These are phyloP conservation scores for Mycena maculata DNA, from an alignment of 768 basidiomycete species.

Conservation along the genomic window DNA sequence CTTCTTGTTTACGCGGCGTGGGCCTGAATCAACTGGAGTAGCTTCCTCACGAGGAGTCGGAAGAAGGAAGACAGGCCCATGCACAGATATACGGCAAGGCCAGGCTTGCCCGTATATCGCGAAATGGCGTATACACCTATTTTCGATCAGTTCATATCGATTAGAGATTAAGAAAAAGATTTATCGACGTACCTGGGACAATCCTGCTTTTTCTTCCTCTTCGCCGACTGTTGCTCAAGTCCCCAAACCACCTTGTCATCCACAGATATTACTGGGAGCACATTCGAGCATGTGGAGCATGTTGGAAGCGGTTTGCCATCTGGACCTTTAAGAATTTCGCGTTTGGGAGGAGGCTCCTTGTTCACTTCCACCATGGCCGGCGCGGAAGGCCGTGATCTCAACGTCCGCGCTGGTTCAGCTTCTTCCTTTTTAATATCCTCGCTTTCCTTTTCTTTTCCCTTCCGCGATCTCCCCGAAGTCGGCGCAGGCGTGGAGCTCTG, in stretches of 20 bases:
- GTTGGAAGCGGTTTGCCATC: conserved; percentile 77
- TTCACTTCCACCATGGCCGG: conserved; percentile 48
- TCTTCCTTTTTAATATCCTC: conserved; percentile 62
- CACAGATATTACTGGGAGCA: conserved; percentile 81
- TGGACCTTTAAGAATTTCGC: conserved; percentile 62
- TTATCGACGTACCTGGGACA: conserved; percentile 77
- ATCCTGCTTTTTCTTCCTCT: conserved; percentile 71
- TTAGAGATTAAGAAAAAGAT: conserved; percentile 29
- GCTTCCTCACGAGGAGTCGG: conserved; percentile 65
- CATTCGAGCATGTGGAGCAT: conserved; percentile 77
- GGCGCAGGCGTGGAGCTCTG: conserved; percentile 45
- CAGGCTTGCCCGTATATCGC: conserved; percentile 80
- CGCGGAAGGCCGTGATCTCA: conserved; percentile 61
- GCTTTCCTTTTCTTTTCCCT: conserved; percentile 44
- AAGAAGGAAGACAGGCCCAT: conserved; percentile 54
- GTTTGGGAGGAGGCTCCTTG: conserved; percentile 51
- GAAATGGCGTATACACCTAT: conserved; percentile 80
- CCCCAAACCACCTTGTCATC: conserved; percentile 84
- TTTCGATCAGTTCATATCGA: conserved; percentile 19
- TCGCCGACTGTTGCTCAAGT: conserved; percentile 60
- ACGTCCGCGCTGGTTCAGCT: conserved; percentile 59
- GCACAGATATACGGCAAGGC: conserved; percentile 71
- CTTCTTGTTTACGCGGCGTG: conserved; percentile 64
- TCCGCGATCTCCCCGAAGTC: conserved; percentile 38
- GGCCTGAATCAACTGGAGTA: conserved; percentile 58